Evolutionary conservation across 257 asterid genomes (phyloP), one percentile per base, ranked within the genome.

Genomic region (Nicotiana tomentosiformis): DNA sequence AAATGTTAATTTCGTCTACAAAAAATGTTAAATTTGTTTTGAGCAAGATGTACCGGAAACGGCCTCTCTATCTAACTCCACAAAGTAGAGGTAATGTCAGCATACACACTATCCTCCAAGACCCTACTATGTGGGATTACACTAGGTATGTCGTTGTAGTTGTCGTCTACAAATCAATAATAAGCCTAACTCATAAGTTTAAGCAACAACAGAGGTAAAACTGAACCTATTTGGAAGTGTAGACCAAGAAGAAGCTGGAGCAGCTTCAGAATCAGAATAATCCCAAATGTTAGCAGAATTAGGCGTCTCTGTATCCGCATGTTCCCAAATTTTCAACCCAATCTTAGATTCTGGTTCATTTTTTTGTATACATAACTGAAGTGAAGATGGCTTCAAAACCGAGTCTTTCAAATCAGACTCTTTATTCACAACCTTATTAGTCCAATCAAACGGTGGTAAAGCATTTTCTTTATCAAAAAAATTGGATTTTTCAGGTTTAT

Each of bases 221-320:
- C 26, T 79, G 10, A 23, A 93, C 97, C 98, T 93, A 74, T 94
- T 93, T 23, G 98, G 97, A 84, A 94, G 81, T 68, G 92, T 91
- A 62, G 99, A 92, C 99, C 99, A 96, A 0, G 99, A 94, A 4
- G 99, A 91, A 80, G 92, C 99, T 0, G 98, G 99, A 2, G 97
- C 98, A 46, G 98, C 87, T 82, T 96, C 99, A 0, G 98, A 90
- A 86, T 96, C 99, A 0, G 98, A 94, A 67, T 90, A 86, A 66
- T 93, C 97, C 99, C 99, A 96, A 29, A 91, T 87, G 16, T 93
- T 87, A 20, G 64, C 91, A 3, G 97, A 89, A 64, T 85, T 88
- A 1, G 90, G 32, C n/a, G 78, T 90, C 1, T 85, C 97, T 3
- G 88, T 85, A 83, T 93, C 94, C 32, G 70, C 32, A 0, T 72